phyloP scores from a whole-genome alignment of 345 rosid genomes.

The Hypericum androsaemum region DNA sequence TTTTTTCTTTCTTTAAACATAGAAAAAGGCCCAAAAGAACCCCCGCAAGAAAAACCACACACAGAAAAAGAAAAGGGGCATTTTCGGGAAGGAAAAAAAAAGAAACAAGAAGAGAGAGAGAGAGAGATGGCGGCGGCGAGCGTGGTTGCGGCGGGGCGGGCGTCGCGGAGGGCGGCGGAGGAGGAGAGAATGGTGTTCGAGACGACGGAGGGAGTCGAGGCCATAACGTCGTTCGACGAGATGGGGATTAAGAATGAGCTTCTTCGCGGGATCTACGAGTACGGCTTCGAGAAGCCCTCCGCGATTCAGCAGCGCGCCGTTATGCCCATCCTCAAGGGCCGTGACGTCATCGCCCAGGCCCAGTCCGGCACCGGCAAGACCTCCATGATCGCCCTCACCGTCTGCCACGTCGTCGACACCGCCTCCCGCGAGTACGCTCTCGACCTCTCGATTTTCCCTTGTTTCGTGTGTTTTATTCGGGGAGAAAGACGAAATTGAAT shows the following conservation, averaged over 20 bases:
- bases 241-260: slow-evolving; percentile 81
- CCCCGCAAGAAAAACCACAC: too few relatives aligned
- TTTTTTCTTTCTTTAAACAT: too few relatives aligned
- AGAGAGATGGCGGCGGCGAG: background rate
- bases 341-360: slow-evolving; percentile 95
- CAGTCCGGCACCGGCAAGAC: slow-evolving; percentile 99
- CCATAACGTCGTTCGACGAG: slow-evolving; percentile 61
- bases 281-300: slow-evolving; percentile 89
- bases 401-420: slow-evolving; percentile 72
- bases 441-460: background rate
- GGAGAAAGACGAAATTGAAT: too few relatives aligned
- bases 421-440: slow-evolving; percentile 55
- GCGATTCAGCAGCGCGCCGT: slow-evolving; percentile 96
- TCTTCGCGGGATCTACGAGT: slow-evolving; percentile 75
- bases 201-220: slow-evolving; percentile 85
- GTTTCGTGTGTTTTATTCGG: too few relatives aligned
- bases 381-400: slow-evolving; percentile 94
- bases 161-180: background rate
- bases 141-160: slow-evolving; percentile 2
- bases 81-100: too few relatives aligned
- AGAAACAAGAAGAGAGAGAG: too few relatives aligned
- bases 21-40: too few relatives aligned
- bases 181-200: slow-evolving; percentile 29
- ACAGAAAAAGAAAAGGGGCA: too few relatives aligned
- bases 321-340: slow-evolving; percentile 82